Evolutionary conservation across 139 green algal species (phyloP).

Genomic region (Chlorella vulgaris): DNA sequence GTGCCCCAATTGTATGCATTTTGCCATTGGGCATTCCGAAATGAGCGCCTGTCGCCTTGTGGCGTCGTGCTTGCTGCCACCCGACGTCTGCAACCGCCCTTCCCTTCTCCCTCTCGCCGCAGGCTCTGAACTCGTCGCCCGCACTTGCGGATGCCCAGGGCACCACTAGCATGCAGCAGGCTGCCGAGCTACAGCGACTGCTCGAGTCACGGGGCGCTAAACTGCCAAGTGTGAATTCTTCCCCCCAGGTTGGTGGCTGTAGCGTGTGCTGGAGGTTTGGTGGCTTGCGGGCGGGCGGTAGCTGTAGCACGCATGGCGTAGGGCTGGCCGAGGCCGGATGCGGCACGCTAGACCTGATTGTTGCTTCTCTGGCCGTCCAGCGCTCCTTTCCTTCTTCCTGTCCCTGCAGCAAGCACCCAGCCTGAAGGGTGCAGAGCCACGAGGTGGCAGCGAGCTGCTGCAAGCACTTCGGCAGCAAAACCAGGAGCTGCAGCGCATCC

Average conservation of each 20-base stretch:
- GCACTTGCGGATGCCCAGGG: background rate
- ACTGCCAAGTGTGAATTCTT: conserved; percentile 34
- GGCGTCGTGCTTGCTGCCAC: no score
- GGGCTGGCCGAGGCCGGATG: no score
- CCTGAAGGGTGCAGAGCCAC: background rate
- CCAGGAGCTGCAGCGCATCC: conserved; percentile 10
- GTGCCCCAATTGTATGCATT: no score
- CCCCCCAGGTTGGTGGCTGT: no score
- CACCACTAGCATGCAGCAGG: background rate
- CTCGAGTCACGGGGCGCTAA: conserved; percentile 32
- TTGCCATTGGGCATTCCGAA: no score
- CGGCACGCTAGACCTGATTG: no score
- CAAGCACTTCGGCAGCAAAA: conserved; percentile 12
- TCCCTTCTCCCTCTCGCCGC: no score
- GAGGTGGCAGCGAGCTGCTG: conserved; percentile 14
- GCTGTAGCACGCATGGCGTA: background rate
- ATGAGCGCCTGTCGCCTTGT: no score
- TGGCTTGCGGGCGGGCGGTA: background rate
- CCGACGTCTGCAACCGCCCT: no score
- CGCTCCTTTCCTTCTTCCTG: background rate
- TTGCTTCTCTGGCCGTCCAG: background rate
- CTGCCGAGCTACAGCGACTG: conserved; percentile 40
- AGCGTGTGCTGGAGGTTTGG: background rate
- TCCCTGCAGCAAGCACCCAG: background rate
- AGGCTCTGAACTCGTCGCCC: conserved; percentile 24